Base-by-base conservation (phyloP, 176 grass and related monocot species). In the Oryza glumipatula region DNA sequence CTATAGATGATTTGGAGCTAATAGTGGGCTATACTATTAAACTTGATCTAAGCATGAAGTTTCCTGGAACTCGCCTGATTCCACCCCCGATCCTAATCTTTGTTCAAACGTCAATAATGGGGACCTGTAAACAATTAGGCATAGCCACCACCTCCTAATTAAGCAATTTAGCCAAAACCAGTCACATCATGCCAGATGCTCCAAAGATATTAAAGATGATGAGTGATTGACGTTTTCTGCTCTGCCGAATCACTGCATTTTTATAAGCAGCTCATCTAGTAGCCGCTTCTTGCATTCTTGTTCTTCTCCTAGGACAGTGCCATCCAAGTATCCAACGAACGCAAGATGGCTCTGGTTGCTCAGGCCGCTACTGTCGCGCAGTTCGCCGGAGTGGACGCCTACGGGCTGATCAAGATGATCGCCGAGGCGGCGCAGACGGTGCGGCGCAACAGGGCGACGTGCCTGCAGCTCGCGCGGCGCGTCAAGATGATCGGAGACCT, bases 321-420 rank as follows among this genome's bases (percentile, higher is more conserved):
- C 54, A 74, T 38, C 35, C 35, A 36, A 36, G 35, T 36, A 75
- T 38, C 47, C 10, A 80, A 76, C 5, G 11, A 77, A 69, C 4
- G 44, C 49, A 78, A 67, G 21, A 93, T 94, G 94, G 91, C 80
- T 35, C 82, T 94, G 10, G 82, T 88, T 8, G 91, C 87, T 24
- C 72, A 95, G 77, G 82, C 89, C 22, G 76, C 87, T 13, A 92
- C 46, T 19, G 52, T 95, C 35, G 87, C 91, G 19, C 96, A 98
- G 74, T 83, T 98, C n/a, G 82, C 81, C n/a, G 96, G 96, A 3
- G 52, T 98, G 4, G 93, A 98, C 38, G 96, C 93, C 47, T 88
- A 83, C 68, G 83, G 85, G 0, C 80, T 98, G 7, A 92, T 98
- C 79, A 56, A 65, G 23, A 84, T 98, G 80, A 98, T 98, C 67